These are phyloP conservation scores for Candida maltosa DNA, from an alignment of 805 yeast species.

Conservation along the genomic window DNA sequence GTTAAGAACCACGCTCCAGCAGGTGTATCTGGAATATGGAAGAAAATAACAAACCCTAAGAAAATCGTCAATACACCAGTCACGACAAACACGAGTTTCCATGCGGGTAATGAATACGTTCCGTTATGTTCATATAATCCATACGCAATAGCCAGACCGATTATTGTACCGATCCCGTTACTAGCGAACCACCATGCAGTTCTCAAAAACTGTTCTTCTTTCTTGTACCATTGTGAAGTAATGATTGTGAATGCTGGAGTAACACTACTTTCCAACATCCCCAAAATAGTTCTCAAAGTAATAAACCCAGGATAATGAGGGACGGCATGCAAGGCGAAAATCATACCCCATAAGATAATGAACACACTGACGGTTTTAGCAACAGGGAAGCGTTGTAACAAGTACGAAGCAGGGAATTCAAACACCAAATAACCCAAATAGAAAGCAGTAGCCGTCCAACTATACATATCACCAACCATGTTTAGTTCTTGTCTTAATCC, in stretches of 20 bases:
- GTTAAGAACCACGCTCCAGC: constrained; percentile 36
- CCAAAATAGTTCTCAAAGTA: constrained; percentile 36
- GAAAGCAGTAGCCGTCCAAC: constrained; percentile 39
- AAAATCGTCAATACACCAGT: constrained; percentile 58
- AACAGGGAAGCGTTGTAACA: constrained; percentile 56
- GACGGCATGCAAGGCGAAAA: constrained; percentile 53
- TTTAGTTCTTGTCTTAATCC: constrained; percentile 36
- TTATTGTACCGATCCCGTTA: constrained; percentile 30
- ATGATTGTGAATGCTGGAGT: constrained; percentile 41
- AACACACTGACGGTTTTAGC: constrained; percentile 47
- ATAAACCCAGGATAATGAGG: constrained; percentile 42
- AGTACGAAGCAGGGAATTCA: constrained; percentile 45
- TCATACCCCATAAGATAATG: constrained; percentile 58
- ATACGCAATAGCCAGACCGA: constrained; percentile 51
- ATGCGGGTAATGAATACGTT: constrained; percentile 43
- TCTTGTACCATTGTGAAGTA: constrained; percentile 31
- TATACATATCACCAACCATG: constrained; percentile 31
- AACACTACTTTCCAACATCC: constrained; percentile 35
- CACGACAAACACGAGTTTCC: constrained; percentile 60
- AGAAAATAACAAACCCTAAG: constrained; percentile 43
- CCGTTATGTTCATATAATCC: constrained; percentile 41
- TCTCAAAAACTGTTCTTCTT: constrained; percentile 32
- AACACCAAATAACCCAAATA: constrained; percentile 59
- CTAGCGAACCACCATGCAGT: constrained; percentile 35
- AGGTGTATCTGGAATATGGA: constrained; percentile 42